Percentiles rank a stretch among this genome's conserved stretches.
phyloP scores from a whole-genome alignment of 2,329 filamentous ascomycete species.

The Neopestalotiopsis sp. region DNA sequence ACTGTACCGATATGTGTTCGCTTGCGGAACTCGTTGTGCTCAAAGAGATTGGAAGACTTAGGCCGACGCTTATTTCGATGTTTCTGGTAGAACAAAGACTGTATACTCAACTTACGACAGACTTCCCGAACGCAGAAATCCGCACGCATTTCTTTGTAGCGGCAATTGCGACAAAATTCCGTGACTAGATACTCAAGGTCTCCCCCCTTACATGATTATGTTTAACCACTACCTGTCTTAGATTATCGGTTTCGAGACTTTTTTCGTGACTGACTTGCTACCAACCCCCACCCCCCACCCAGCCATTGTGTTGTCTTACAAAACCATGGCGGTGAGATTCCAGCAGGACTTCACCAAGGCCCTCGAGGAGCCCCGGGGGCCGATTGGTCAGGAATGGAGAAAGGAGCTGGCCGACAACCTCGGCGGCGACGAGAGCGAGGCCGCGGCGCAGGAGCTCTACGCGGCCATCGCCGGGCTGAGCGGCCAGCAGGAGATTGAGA shows the following conservation, averaged over 20 bases:
- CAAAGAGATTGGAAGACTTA: neutral
- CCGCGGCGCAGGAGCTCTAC: neutral
- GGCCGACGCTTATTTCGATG: neutral
- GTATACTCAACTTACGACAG: neutral
- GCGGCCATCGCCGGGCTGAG: neutral
- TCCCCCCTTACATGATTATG: too few relatives aligned
- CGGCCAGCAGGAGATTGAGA: neutral
- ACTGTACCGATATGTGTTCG: neutral
- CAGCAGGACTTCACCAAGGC: neutral
- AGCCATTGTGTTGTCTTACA: neutral
- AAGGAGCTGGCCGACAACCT: neutral
- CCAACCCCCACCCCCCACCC: neutral
- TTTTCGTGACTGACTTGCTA: neutral
- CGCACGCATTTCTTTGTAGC: neutral
- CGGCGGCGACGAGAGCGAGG: neutral
- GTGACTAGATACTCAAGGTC: neutral
- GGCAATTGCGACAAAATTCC: neutral
- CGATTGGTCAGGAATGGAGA: neutral
- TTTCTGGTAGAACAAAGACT: slow-evolving; percentile 2
- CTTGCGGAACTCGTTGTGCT: neutral
- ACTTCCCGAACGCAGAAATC: neutral
- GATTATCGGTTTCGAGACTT: neutral
- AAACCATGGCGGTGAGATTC: neutral
- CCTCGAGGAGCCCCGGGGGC: neutral
- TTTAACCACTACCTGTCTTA: too few relatives aligned